phyloP scores from a whole-genome alignment of 257 asterid genomes.

The Plantago elongata region DNA sequence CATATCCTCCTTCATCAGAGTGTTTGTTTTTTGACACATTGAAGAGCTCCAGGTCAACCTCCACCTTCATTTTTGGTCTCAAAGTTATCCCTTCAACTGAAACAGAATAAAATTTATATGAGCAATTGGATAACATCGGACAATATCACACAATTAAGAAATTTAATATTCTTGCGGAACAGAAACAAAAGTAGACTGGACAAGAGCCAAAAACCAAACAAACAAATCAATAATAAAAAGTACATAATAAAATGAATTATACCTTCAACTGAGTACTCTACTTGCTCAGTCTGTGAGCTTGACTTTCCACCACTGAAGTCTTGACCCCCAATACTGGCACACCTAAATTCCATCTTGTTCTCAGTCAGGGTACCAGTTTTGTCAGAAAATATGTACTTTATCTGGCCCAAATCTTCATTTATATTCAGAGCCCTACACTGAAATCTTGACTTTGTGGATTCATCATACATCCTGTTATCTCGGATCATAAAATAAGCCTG shows the following conservation, averaged over 20 bases:
- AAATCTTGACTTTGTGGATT: conserved; percentile 71
- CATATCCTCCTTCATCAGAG: conserved; percentile 50
- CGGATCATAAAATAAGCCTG: conserved; percentile 95
- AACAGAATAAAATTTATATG: conserved; percentile 20
- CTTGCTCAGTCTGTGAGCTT: conserved; percentile 37
- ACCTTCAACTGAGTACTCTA: conserved; percentile 59
- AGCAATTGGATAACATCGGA: too few species aligned
- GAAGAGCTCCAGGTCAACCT: conserved; percentile 67
- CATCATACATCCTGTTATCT: conserved; percentile 63
- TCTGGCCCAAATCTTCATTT: conserved; percentile 98
- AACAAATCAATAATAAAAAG: background rate
- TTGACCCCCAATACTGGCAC: conserved; percentile 85
- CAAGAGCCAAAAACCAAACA: background rate
- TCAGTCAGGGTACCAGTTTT: conserved; percentile 97
- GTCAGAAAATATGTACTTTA: conserved; percentile 91
- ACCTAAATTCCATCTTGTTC: conserved; percentile 97
- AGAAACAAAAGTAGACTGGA: background rate
- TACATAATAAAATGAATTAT: conserved; percentile 3
- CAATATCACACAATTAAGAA: background rate
- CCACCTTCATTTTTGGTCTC: conserved; percentile 76
- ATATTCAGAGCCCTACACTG: conserved; percentile 96
- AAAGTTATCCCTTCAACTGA: conserved; percentile 58
- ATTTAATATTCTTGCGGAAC: background rate
- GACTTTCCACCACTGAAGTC: conserved; percentile 45
- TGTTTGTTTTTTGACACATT: conserved; percentile 40